Percentiles rank a stretch among this genome's conserved stretches.
phyloP scores from a whole-genome alignment of 768 basidiomycete species.

The Xerocomellus amylosporus region DNA sequence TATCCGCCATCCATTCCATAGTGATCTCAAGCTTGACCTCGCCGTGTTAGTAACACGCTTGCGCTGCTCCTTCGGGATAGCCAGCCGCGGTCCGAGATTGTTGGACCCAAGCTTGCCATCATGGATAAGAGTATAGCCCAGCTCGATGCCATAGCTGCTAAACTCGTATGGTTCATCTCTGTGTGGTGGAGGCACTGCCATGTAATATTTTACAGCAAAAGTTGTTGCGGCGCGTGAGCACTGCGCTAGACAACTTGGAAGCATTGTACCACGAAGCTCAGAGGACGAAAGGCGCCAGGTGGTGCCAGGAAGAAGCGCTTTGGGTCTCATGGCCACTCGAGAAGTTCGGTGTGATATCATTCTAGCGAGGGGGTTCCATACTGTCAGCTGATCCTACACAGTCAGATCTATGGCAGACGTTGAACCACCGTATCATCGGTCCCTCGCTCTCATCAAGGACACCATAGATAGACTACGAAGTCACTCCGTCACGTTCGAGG shows the following conservation, averaged over 20 bases:
- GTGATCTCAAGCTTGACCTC: neutral
- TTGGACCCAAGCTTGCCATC: slow-evolving; percentile 59
- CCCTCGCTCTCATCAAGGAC: slow-evolving; percentile 53
- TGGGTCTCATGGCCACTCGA: slow-evolving; percentile 84
- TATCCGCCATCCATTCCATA: slow-evolving; percentile 8
- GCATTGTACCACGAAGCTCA: slow-evolving; percentile 63
- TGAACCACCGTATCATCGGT: slow-evolving; percentile 64
- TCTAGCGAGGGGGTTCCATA: neutral
- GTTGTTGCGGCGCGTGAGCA: slow-evolving; percentile 65
- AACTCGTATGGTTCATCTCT: slow-evolving; percentile 53
- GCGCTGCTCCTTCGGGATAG: slow-evolving; percentile 48
- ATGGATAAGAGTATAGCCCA: slow-evolving; percentile 67
- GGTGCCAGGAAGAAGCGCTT: slow-evolving; percentile 68
- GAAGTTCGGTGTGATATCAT: slow-evolving; percentile 57
- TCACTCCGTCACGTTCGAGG: slow-evolving; percentile 69
- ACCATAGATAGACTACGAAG: slow-evolving; percentile 56
- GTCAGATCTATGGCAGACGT: slow-evolving; percentile 56
- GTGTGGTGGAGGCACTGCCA: neutral
- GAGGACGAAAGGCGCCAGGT: slow-evolving; percentile 67
- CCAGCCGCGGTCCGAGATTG: slow-evolving; percentile 56
- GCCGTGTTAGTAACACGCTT: slow-evolving; percentile 55
- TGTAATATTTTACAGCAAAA: slow-evolving; percentile 49
- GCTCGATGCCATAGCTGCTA: slow-evolving; percentile 54
- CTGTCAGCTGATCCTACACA: slow-evolving; percentile 25
- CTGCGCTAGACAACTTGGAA: slow-evolving; percentile 64